Evolutionary conservation across 2,329 filamentous ascomycete genomes (phyloP), one percentile per base, ranked within the genome.

Genomic region (Pseudocercospora fuligena): DNA sequence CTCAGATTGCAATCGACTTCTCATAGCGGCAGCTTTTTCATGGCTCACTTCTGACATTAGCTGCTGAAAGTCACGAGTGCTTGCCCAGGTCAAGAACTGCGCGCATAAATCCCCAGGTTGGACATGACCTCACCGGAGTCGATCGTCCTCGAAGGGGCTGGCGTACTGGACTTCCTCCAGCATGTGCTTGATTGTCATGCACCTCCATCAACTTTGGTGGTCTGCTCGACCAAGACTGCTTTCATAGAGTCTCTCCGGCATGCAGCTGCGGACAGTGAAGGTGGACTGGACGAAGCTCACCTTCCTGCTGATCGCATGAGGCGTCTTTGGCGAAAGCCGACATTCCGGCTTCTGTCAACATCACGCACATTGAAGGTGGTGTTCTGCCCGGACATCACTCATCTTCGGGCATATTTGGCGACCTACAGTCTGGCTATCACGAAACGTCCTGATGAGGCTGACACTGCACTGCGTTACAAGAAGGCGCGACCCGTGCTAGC

Each of bases 301-400:
- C 23, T 27, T 19, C 27, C 51, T 29, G 8, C 51, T 12, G 14
- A 63, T 29, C 59, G 27, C 40, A 61, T 54, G 57, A 60, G 54
- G 16, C 23, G 43, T 14, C 29, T 64, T 25, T 60, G 51, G 36
- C n/a, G 64, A 5, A 63, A 59, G 5, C 86, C 89, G 29, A 89
- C 91, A 0, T 86, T 97, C 14, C 85, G 89, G 63, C 86, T 92
- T 69, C 83, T 94, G 29, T 87, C 89, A 56, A 85, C 86, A 3
- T 90, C 92, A 7, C 86, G 88, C 31, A 88, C 89, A 73, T 85
- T 96, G 69, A 87, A 87, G 63, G 78, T 94, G 8, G 81, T 87
- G 40, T 97, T 96, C 79, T 86, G 88, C 63, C 88, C 92, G 0
- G 92, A 90, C 2, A 85, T 95, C 62, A 88, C 91, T 23, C 89